Percentiles rank a stretch among this genome's conserved stretches.
phyloP scores from a whole-genome alignment of 1,284 basidiomycete genomes.

The Omphalotus olearius region DNA sequence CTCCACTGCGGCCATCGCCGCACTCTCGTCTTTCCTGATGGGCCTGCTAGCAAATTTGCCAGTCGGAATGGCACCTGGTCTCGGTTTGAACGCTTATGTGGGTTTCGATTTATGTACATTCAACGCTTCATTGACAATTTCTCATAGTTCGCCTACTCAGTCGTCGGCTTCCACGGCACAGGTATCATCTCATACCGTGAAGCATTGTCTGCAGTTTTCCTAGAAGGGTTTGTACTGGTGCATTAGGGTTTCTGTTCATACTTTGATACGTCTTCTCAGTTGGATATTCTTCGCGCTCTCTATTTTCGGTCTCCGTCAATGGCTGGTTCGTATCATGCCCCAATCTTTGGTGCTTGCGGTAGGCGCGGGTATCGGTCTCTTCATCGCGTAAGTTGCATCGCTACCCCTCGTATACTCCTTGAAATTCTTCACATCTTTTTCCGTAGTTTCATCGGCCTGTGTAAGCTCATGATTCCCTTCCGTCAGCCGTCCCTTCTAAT shows the following conservation, averaged over 20 bases:
- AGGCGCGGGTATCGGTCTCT: slow-evolving; percentile 85
- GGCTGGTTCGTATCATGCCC: slow-evolving; percentile 86
- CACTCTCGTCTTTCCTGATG: slow-evolving; percentile 78
- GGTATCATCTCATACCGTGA: slow-evolving; percentile 77
- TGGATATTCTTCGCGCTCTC: slow-evolving; percentile 86
- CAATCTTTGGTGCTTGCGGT: slow-evolving; percentile 83
- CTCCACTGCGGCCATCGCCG: slow-evolving; percentile 74
- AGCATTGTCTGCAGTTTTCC: slow-evolving; percentile 84
- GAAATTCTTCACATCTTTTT: slow-evolving; percentile 11
- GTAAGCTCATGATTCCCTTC: slow-evolving; percentile 29
- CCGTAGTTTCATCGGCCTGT: slow-evolving; percentile 62
- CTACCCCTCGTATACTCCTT: slow-evolving; percentile 8
- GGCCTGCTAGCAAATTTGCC: slow-evolving; percentile 83
- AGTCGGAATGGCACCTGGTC: slow-evolving; percentile 75
- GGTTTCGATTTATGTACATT: slow-evolving; percentile 19
- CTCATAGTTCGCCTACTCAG: slow-evolving; percentile 77
- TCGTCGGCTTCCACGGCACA: slow-evolving; percentile 79
- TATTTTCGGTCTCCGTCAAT: slow-evolving; percentile 83
- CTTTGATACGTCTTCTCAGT: slow-evolving; percentile 27
- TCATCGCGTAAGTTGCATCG: slow-evolving; percentile 57
- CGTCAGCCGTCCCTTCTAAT: background rate
- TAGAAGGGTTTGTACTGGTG: slow-evolving; percentile 61
- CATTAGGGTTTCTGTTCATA: background rate
- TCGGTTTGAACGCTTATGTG: slow-evolving; percentile 83
- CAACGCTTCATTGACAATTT: slow-evolving; percentile 1